These are phyloP conservation scores for Diphasiastrum complanatum DNA, from an alignment of 83 land plant species.

Conservation along the genomic window DNA sequence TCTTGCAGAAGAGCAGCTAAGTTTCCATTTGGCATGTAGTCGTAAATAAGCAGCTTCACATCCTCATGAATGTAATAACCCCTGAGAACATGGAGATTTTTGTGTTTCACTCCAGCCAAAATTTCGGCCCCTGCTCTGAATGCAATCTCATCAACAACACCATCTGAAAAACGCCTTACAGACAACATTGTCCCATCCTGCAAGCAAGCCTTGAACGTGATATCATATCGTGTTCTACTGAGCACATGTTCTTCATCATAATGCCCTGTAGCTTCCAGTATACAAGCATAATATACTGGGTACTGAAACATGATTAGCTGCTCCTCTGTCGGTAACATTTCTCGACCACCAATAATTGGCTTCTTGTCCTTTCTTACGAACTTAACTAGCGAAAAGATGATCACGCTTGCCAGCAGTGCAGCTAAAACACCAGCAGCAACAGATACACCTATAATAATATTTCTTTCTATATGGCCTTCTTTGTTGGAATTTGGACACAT, in stretches of 20 bases:
- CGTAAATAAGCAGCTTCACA: conserved; percentile 72
- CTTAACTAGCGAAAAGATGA: conserved; percentile 17
- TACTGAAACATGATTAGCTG: conserved; percentile 79
- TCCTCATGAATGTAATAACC: conserved; percentile 81
- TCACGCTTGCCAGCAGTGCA: conserved; percentile 6
- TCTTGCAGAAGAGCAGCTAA: conserved; percentile 88
- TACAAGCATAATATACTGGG: conserved; percentile 65
- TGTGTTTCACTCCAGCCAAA: conserved; percentile 76
- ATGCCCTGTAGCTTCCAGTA: conserved; percentile 81
- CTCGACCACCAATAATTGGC: conserved; percentile 26
- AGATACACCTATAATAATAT: conserved; percentile 19
- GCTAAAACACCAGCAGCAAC: conserved; percentile 22
- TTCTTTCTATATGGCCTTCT: not conserved
- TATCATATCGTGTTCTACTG: conserved; percentile 66
- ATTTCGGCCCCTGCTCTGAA: conserved; percentile 82
- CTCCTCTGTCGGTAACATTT: conserved; percentile 36
- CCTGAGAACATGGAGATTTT: conserved; percentile 76
- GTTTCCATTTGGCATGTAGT: conserved; percentile 99
- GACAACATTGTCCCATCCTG: conserved; percentile 83
- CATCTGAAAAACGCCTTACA: conserved; percentile 58
- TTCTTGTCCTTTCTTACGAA: conserved; percentile 22
- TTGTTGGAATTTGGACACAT: conserved; percentile 19
- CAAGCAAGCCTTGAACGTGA: conserved; percentile 78
- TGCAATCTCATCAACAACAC: conserved; percentile 44
- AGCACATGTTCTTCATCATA: conserved; percentile 92